Percentiles rank a stretch among this genome's conserved stretches.
Conservation (phyloP, 345 rosid species). For the Eucalyptus cloeziana region DNA sequence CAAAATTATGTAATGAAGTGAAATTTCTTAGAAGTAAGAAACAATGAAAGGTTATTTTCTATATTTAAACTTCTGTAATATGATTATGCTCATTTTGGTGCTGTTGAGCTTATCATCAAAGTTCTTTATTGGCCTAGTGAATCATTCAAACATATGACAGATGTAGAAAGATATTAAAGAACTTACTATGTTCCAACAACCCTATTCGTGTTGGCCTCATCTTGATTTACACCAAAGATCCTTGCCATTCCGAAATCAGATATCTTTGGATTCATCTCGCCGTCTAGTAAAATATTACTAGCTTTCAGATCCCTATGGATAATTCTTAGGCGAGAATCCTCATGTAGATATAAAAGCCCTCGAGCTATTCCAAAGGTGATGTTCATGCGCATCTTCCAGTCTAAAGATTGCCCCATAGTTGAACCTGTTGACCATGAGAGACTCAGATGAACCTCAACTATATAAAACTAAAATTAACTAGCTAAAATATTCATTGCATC, state of each 20-base stretch:
- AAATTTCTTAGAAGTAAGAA: background rate
- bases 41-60: background rate
- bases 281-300: conserved; percentile 6
- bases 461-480: background rate
- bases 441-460: background rate
- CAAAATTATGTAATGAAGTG: background rate
- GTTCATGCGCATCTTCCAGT: conserved; percentile 14
- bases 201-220: conserved; percentile 9
- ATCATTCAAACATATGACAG: background rate
- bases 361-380: conserved; percentile 23
- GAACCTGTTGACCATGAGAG: background rate
- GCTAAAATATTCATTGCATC: background rate
- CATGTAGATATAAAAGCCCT: conserved; percentile 26
- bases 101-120: background rate
- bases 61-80: background rate
- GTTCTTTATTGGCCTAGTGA: background rate
- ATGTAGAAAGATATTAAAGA: background rate
- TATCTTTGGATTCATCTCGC: conserved; percentile 14
- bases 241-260: conserved; percentile 26
- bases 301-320: conserved; percentile 20
- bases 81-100: background rate
- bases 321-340: conserved; percentile 22
- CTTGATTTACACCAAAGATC: conserved; percentile 19
- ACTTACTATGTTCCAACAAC: conserved; percentile 9
- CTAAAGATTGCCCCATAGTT: background rate